Conservation (phyloP, 176 grass and related monocot species). For the Dendrocalamus sinicus region DNA sequence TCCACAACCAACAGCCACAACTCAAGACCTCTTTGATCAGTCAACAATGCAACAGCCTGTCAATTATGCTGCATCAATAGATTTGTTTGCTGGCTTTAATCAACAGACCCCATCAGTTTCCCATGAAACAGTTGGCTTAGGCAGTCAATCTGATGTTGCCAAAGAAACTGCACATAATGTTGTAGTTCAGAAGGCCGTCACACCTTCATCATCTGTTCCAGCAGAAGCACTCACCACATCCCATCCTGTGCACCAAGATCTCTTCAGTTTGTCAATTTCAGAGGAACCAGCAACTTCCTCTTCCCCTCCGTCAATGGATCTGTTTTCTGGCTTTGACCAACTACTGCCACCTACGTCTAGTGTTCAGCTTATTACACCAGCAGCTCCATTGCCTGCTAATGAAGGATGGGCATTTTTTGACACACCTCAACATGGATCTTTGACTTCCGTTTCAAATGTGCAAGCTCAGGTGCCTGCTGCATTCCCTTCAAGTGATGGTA, state of each 20-base stretch:
- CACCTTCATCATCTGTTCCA: slow-evolving; percentile 41
- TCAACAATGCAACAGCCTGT: slow-evolving; percentile 44
- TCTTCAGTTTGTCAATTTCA: slow-evolving; percentile 50
- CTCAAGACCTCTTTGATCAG: slow-evolving; percentile 55
- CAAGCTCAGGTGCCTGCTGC: slow-evolving; percentile 42
- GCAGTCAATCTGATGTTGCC: slow-evolving; percentile 41
- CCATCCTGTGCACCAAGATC: slow-evolving; percentile 47
- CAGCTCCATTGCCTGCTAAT: slow-evolving; percentile 49
- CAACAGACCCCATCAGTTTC: slow-evolving; percentile 48
- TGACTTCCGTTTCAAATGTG: slow-evolving; percentile 46
- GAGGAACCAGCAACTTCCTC: slow-evolving; percentile 44
- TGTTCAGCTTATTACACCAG: slow-evolving; percentile 53
- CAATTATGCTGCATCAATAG: slow-evolving; percentile 44
- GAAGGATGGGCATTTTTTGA: slow-evolving; percentile 91
- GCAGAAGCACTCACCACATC: slow-evolving; percentile 35
- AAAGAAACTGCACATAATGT: slow-evolving; percentile 41
- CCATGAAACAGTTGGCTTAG: slow-evolving; percentile 28
- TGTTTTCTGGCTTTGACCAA: slow-evolving; percentile 72
- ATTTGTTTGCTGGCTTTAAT: slow-evolving; percentile 73
- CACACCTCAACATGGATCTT: slow-evolving; percentile 52
- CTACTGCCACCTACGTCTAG: slow-evolving; percentile 39
- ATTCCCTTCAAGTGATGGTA: slow-evolving; percentile 45
- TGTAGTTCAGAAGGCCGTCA: slow-evolving; percentile 37
- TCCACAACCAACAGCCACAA: slow-evolving; percentile 32
- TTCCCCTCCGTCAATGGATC: slow-evolving; percentile 53